A percentile compares a stretch with the other conserved stretches of the same genome.
Conservation (phyloP, 305 asterid genomes). For the Fraxinus latifolia region DNA sequence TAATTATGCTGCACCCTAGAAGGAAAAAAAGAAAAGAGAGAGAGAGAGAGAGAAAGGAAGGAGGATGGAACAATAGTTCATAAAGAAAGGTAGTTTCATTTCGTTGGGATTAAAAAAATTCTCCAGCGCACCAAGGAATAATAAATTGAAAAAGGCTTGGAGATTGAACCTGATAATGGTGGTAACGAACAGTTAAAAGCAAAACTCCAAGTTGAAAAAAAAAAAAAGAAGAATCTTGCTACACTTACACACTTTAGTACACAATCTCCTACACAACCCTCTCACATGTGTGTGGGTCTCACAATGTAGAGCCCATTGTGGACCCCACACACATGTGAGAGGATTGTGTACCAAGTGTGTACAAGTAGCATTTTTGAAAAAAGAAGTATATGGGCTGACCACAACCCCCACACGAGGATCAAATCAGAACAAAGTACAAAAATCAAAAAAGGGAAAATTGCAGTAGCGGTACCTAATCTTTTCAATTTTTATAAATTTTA, state of each 20-base stretch:
- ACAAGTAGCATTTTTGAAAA: too few species aligned
- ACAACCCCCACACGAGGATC: slow-evolving; percentile 22
- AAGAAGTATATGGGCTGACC: slow-evolving; percentile 25
- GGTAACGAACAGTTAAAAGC: slow-evolving; percentile 18
- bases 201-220: neutral
- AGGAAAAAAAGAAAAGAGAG: too few species aligned
- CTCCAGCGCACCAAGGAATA: slow-evolving; percentile 31
- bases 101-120: slow-evolving; percentile 29
- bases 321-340: too few species aligned
- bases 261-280: too few species aligned
- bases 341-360: too few species aligned
- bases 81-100: slow-evolving; percentile 6
- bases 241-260: too few species aligned
- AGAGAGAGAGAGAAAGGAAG: too few species aligned
- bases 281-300: too few species aligned
- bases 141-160: neutral
- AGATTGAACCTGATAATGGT: neutral
- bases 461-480: too few species aligned
- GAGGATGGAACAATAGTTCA: neutral
- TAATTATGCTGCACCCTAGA: neutral
- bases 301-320: too few species aligned
- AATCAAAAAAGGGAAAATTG: neutral
- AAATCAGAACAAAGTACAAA: slow-evolving; percentile 19
- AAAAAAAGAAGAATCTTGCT: too few species aligned
- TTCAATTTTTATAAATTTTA: too few species aligned